Base-by-base conservation (phyloP, 441 rosid genomes). In the Raphanus hybrid region DNA sequence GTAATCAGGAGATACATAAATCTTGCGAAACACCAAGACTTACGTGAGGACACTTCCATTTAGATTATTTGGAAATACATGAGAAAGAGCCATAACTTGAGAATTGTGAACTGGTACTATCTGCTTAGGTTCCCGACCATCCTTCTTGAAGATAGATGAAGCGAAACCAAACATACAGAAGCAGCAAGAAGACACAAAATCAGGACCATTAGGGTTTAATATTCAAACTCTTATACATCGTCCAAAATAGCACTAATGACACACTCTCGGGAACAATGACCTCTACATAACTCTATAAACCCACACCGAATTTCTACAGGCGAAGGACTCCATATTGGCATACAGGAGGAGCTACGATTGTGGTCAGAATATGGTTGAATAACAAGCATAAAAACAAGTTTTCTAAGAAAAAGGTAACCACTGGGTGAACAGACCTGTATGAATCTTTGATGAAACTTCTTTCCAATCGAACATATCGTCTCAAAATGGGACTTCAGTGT, bases 401-500 rank as follows among this genome's bases (percentile, higher is more conserved):
- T 70, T 23, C 70, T 15, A 50, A 55, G 8, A 34, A 57, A 64
- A 57, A 29, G 10, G 59, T 4, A 59, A 41, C 29, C 35, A 59
- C 7, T 67, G 23, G 48, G 58, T 58, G 43, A 78, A 77, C 85
- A 69, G 78, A 94, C 99, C 99, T 91, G 99, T 81, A 62, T 81
- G 85, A 82, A 82, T 67, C 82, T 66, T 58, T 74, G 79, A 57
- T 84, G 92, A 68, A 85, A 88, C 80, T 87, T 95, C 81, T 91
- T 88, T 64, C 92, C 94, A 70, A 93, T 87, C 70, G 67, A 70
- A 68, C 90, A 88, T 71, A 95, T 95, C 76, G 86, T 90, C 75
- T 93, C 95, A 84, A 95, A 95, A 87, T 93, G 99, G 78, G 96
- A 92, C 86, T 89, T 95, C 70, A 95, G 83, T 52, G 90, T 85